These are phyloP conservation scores for Ganoderma resinaceum DNA, from an alignment of 1,284 basidiomycete genomes.

Conservation along the genomic window DNA sequence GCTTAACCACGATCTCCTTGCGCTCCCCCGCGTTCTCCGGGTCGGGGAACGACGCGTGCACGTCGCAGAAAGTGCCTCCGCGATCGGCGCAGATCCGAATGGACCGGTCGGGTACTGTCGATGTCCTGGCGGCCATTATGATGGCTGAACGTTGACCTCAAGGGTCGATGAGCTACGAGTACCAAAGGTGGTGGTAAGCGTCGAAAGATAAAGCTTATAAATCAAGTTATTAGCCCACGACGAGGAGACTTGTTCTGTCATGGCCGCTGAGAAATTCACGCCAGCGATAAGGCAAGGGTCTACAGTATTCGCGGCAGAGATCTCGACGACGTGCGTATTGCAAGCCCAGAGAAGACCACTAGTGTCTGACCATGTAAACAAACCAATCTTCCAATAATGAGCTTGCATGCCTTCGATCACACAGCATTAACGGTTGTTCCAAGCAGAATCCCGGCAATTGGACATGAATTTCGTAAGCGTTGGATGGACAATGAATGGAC, in stretches of 20 bases:
- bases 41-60: conserved; percentile 83
- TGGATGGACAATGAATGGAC: conserved; percentile 31
- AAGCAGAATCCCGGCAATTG: conserved; percentile 29
- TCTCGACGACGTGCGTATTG: background rate
- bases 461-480: conserved; percentile 38
- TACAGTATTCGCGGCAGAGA: too few species aligned
- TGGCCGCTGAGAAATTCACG: background rate
- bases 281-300: background rate
- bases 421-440: background rate
- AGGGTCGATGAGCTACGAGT: background rate
- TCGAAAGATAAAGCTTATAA: conserved; percentile 3
- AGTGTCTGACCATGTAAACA: too few species aligned
- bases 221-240: background rate
- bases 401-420: too few species aligned
- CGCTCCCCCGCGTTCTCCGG: conserved; percentile 62
- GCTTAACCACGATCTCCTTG: conserved; percentile 83
- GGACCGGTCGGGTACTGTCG: conserved; percentile 66
- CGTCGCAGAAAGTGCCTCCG: conserved; percentile 85
- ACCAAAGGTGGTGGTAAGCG: background rate
- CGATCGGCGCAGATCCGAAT: conserved; percentile 63
- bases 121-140: conserved; percentile 21
- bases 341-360: too few species aligned
- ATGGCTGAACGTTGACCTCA: background rate
- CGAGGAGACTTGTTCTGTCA: background rate
- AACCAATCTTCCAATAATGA: background rate